Evolutionary conservation across 2,329 filamentous ascomycete genomes (phyloP), one percentile per base, ranked within the genome.

Genomic region (Sporothrix phasma): DNA sequence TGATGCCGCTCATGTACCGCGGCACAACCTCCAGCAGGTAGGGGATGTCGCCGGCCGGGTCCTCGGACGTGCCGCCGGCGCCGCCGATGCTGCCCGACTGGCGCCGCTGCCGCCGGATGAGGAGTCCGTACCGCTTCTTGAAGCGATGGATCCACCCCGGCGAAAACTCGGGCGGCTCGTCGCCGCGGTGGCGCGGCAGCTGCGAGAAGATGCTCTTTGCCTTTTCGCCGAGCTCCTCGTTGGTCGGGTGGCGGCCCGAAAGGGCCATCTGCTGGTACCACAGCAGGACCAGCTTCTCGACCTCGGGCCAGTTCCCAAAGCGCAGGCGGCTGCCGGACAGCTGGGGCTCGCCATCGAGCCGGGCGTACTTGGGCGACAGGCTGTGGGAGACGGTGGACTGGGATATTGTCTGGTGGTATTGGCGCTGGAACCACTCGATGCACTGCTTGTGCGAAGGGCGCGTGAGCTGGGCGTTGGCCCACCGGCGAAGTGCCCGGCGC

Each of bases 121-220:
- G 75, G 17, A 86, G 75, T 0, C 83, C 82, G 65, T 86, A 86
- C 11, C 83, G 79, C 71, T 85, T 85, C 74, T 86, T 86, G 74
- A 86, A 86, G 41, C 83, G 79, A 69, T 86, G 83, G 65, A 86
- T 85, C 83, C 83, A 86, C 46, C 83, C 83, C 0, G 83, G 83
- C 0, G 82, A 85, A 71, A 86, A 86, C 72, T 86, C 83, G 54
- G 83, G 83, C 1, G 83, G 75, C n/a, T 74, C 73, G 71, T 85
- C 82, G 67, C 83, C 83, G 71, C 82, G 84, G 72, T 86, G 85
- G 19, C 82, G 81, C 17, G 83, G 82, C 31, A 86, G 75, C 69
- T 83, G 79, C 49, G 75, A 74, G 71, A 85, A 86, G 68, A 86
- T 84, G 64, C 74, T 71, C 71, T 84, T 85, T 49, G 83, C 83